Conservation (phyloP, 2,329 filamentous ascomycete species). For the Huntiella decipiens region DNA sequence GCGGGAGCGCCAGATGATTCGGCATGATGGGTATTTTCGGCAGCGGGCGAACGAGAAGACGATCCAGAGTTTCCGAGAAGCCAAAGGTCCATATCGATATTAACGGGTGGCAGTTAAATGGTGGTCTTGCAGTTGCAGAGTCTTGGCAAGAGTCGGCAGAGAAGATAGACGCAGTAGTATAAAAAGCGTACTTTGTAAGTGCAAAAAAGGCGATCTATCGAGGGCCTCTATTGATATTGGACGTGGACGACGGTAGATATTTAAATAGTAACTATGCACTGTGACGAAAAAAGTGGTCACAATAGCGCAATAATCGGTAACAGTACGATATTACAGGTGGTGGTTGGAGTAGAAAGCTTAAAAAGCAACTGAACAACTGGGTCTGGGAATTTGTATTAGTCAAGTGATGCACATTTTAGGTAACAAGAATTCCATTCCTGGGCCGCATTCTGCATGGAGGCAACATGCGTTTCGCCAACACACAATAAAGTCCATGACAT, state of each 20-base stretch:
- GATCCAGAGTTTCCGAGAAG: constrained; percentile 3
- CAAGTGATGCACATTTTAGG: constrained; percentile 15
- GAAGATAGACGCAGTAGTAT: no score
- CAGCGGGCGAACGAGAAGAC: constrained; percentile 7
- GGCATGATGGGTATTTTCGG: constrained; percentile 1
- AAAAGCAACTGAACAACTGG: background rate
- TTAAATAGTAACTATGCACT: no score
- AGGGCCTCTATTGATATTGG: no score
- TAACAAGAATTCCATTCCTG: constrained; percentile 13
- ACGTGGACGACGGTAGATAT: no score
- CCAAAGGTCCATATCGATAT: constrained; percentile 9
- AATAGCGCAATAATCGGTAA: no score
- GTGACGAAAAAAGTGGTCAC: no score
- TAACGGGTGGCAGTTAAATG: background rate
- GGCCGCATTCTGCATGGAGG: no score
- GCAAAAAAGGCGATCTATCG: background rate
- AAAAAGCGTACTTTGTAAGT: background rate
- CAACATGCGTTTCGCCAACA: no score
- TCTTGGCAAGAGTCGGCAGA: no score
- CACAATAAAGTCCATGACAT: no score
- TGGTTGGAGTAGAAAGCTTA: constrained; percentile 6
- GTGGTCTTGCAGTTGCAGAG: no score
- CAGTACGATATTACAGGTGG: no score
- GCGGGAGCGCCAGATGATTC: background rate
- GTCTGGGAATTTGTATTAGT: constrained; percentile 15